Base-by-base conservation (phyloP, 257 asterid genomes). In the Datura wrightii region DNA sequence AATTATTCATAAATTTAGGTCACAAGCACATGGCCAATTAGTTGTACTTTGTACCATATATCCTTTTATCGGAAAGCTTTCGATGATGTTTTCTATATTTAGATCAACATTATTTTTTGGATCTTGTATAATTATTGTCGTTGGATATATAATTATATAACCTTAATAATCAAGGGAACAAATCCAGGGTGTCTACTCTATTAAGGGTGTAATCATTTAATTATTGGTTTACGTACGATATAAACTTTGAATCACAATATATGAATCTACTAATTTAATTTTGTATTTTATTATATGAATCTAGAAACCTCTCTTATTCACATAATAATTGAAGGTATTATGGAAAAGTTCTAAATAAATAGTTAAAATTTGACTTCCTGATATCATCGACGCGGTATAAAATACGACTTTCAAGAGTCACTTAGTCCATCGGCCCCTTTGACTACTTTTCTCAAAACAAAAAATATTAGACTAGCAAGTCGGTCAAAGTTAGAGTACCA, bases 1-100 rank as follows among this genome's bases (percentile, higher is more conserved):
- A 50, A 88, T 86, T 82, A 79, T 86, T 80, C 82, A 76, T 80
- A 87, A 66, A 41, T 53, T 31, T 76, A 76, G 78, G 59, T 78
- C 89, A 39, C 39, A 39, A 31, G 85, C 90, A 88, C 89, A 86
- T 89, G 87, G 55, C 42, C 79, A 55, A 76, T 76, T 88, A 59
- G 79, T 80, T 87, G 85, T 87, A 89, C 88, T 42, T 69, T 54
- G 10, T 56, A 8, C 42, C 16, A 65, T 62, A 62, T 24, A 62
- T 76, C 39, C 44, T 50, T 82, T 31, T 50, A 46, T 48, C 36
- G 60, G 63, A 31, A 82, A 16, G 6, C 37, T 34, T 82, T 82
- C 36, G 11, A 82, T 65, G 85, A 50, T 63, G 54, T 31, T 42
- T 85, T 37, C 42, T 16, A 13, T 48, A 53, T 9, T 82, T 42